Evolutionary conservation across 192 early-diverging fungal species (phyloP), one percentile per base, ranked within the genome.

Genomic region (Coemansia sp.): DNA sequence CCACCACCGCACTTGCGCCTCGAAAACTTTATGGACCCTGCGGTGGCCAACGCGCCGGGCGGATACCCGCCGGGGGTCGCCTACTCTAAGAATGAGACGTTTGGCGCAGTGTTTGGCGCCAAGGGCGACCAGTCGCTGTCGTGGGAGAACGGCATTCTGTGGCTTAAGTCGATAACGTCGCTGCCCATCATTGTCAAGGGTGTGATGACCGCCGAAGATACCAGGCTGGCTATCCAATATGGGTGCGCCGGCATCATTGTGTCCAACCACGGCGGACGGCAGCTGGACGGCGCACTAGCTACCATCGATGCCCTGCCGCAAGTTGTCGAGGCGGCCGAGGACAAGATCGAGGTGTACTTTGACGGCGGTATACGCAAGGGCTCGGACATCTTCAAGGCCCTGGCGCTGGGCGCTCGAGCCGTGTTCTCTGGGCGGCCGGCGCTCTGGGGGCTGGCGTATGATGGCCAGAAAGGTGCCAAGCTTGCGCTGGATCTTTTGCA

Each of bases 251-350:
- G 92, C 49, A 88, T 98, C 48, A 89, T 98, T 21, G 83, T 99
- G 16, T 94, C 92, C 45, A 99, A 99, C 75, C 98, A 99, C 71
- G 98, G 97, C 56, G 98, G 98, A 20, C 85, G 98, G 6, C 98
- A 99, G 77, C 76, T 99, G 53, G 98, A 98, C 62, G 91, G 90
- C 8, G 75, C 86, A 16, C 76, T 89, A 62, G 85, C 89, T 6
- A 89, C 88, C 4, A 91, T 98, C 64, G 97, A 99, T 57, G 89
- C 94, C 11, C 76, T 99, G 36, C 89, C 90, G 12, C 95, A 97
- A 63, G 92, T 96, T 20, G 86, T 96, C 73, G 87, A 88, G 24
- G 93, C 88, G 3, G 85, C 90, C n/a, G 84, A 63, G 21, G 72
- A 62, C 58, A 85, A 86, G 43, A 76, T 98, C 30, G 94, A 97